These are phyloP conservation scores for Triticum urartu DNA, from an alignment of 176 grass and related monocot species.

Conservation along the genomic window DNA sequence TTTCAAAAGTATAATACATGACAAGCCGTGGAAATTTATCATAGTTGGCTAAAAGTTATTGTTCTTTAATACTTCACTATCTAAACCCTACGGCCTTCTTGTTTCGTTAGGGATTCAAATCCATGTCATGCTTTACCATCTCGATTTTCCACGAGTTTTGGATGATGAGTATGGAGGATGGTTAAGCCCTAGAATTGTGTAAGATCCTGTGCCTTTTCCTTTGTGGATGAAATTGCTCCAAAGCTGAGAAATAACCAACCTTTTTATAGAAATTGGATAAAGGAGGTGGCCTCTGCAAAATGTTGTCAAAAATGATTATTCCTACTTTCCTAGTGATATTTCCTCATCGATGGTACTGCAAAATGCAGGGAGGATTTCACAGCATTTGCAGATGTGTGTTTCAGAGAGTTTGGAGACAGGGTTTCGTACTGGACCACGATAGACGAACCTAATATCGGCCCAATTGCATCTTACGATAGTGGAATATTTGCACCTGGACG, in stretches of 20 bases:
- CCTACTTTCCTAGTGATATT: neutral
- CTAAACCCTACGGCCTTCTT: neutral
- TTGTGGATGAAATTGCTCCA: neutral
- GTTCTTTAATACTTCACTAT: neutral
- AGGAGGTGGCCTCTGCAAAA: too few species aligned
- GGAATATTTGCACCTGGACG: conserved; percentile 34
- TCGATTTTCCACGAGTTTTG: conserved; percentile 60
- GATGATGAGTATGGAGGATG: conserved; percentile 57
- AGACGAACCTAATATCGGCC: neutral
- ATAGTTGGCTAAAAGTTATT: neutral
- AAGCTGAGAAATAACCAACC: neutral
- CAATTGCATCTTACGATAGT: conserved; percentile 14
- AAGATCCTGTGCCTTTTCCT: neutral
- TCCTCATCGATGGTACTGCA: neutral
- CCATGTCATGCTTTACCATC: conserved; percentile 63
- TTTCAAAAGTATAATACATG: too few species aligned
- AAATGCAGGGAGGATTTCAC: conserved; percentile 47
- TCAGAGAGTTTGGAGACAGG: conserved; percentile 42
- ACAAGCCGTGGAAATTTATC: neutral
- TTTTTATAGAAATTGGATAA: neutral
- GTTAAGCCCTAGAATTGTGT: conserved; percentile 45
- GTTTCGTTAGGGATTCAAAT: conserved; percentile 47
- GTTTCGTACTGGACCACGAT: conserved; percentile 42
- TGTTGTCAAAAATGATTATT: neutral
- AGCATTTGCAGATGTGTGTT: conserved; percentile 41